Evolutionary conservation across 148 eudicot genomes (phyloP).

Genomic region (Rhododendron henanense): DNA sequence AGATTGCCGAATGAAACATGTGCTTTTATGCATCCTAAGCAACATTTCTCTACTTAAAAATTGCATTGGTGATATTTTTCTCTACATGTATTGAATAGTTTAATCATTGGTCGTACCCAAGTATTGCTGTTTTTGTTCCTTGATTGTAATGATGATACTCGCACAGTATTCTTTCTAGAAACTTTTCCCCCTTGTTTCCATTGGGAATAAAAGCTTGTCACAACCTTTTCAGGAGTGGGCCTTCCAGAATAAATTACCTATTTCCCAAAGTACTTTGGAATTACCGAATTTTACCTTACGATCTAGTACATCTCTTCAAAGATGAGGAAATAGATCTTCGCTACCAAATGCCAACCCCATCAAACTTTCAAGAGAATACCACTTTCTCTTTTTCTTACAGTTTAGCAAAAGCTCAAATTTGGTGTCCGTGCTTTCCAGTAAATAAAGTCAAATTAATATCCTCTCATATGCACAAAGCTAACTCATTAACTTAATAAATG

Average conservation of each 20-base stretch:
- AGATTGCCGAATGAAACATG: neutral
- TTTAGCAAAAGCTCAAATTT: neutral
- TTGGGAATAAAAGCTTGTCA: neutral
- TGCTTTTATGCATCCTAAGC: neutral
- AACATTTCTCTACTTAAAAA: neutral
- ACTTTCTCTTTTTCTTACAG: neutral
- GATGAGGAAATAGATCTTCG: neutral
- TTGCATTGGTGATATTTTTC: neutral
- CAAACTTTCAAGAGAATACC: neutral
- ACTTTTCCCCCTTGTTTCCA: neutral
- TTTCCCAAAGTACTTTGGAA: too few relatives aligned
- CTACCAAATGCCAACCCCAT: neutral
- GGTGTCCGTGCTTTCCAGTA: neutral
- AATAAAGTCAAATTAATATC: neutral
- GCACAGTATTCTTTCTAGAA: neutral
- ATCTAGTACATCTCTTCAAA: neutral
- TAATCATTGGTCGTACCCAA: neutral
- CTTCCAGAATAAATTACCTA: neutral
- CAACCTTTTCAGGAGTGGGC: neutral
- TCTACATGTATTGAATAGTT: neutral
- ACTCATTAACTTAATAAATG: neutral
- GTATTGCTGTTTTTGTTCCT: neutral
- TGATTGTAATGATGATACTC: neutral
- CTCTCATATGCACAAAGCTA: neutral
- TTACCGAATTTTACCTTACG: neutral